These are phyloP conservation scores for Talaromyces islandicus DNA, from an alignment of 2,329 filamentous ascomycete genomes.

Conservation along the genomic window DNA sequence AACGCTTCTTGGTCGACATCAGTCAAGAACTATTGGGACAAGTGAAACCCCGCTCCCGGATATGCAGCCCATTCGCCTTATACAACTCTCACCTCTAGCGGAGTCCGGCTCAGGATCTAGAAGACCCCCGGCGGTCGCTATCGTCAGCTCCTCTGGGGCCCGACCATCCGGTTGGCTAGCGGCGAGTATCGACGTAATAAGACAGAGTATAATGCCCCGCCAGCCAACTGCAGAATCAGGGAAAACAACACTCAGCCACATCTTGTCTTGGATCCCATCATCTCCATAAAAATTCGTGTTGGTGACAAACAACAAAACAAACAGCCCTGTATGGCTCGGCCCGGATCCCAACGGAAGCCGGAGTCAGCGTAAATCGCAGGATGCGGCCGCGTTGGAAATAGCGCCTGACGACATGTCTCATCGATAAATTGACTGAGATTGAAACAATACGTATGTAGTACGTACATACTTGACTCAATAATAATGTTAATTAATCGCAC, in stretches of 20 bases:
- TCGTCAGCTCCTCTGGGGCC: not conserved
- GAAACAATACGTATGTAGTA: too few relatives aligned
- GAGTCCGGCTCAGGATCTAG: not conserved
- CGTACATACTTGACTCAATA: too few relatives aligned
- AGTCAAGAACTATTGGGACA: not conserved
- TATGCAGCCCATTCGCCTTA: not conserved
- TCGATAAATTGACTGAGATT: not conserved
- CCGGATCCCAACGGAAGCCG: not conserved
- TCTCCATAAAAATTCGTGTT: not conserved
- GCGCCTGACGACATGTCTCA: not conserved
- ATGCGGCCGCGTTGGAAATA: not conserved
- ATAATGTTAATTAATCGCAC: not conserved
- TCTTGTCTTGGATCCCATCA: not conserved
- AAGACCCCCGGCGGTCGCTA: not conserved
- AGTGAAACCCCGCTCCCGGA: not conserved
- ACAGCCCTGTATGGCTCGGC: not conserved
- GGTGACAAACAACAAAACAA: not conserved
- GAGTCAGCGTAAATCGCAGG: not conserved
- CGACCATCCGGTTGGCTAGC: not conserved
- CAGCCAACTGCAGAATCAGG: not conserved
- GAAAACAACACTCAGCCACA: not conserved
- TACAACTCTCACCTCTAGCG: not conserved
- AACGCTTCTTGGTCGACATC: not conserved
- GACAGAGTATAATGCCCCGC: not conserved
- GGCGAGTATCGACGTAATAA: not conserved